Evolutionary conservation across 768 basidiomycete genomes (phyloP).

Genomic region (Mycena epipterygia): DNA sequence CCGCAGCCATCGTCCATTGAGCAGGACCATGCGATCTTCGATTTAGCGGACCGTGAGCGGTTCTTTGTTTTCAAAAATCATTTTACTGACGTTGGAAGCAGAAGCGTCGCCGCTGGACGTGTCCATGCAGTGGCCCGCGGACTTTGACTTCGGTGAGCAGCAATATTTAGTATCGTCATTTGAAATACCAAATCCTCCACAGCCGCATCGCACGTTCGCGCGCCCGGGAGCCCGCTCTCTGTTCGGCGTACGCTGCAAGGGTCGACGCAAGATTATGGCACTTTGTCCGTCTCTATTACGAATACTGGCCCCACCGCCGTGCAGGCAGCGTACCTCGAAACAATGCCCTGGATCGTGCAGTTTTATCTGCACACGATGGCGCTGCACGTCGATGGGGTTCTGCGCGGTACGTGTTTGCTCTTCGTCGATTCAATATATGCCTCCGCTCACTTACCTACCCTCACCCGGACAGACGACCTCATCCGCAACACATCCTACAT

Average conservation of each 20-base stretch:
- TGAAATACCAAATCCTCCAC: neutral
- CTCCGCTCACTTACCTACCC: conserved; percentile 10
- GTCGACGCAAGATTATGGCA: conserved; percentile 81
- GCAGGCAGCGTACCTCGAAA: conserved; percentile 83
- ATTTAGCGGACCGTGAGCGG: conserved; percentile 62
- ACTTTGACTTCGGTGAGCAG: conserved; percentile 74
- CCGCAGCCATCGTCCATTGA: conserved; percentile 63
- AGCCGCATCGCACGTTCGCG: conserved; percentile 52
- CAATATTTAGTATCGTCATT: neutral
- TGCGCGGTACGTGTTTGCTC: neutral
- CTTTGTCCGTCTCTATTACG: conserved; percentile 73
- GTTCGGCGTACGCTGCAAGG: conserved; percentile 81
- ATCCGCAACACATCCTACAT: conserved; percentile 77
- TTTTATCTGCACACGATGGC: conserved; percentile 87
- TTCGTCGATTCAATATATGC: neutral
- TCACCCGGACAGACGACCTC: conserved; percentile 66
- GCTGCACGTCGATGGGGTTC: conserved; percentile 60
- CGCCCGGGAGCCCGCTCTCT: conserved; percentile 62
- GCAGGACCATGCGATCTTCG: conserved; percentile 59
- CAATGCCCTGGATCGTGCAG: conserved; percentile 93
- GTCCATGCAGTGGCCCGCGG: conserved; percentile 66
- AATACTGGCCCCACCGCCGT: conserved; percentile 67
- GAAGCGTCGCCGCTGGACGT: conserved; percentile 67
- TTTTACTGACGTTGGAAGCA: conserved; percentile 39
- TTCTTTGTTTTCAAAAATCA: neutral